Percentiles rank a stretch among this genome's conserved stretches.
Conservation (phyloP, 345 rosid genomes). For the Eucalyptus sp. region DNA sequence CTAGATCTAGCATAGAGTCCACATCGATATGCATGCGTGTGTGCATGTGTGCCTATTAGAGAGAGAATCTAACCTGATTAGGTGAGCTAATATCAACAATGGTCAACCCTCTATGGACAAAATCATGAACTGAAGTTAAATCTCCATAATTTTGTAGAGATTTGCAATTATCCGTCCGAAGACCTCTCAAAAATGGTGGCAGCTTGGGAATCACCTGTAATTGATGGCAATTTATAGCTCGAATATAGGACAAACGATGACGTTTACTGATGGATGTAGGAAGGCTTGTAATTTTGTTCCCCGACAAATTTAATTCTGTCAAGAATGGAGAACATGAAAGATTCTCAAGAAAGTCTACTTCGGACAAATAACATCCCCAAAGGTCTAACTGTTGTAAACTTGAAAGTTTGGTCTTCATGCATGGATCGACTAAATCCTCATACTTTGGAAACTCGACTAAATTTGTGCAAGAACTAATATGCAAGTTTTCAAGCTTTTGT, state of each 20-base stretch:
- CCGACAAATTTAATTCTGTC: fast-evolving
- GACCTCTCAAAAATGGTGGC: background rate
- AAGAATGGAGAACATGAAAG: background rate
- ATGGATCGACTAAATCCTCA: background rate
- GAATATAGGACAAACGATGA: background rate
- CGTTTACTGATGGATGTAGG: background rate
- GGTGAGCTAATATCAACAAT: background rate
- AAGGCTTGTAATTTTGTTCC: background rate
- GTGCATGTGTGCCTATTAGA: background rate
- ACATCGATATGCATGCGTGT: background rate
- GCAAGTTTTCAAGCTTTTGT: background rate
- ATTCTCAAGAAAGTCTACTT: background rate
- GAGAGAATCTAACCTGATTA: background rate
- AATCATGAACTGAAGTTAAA: background rate
- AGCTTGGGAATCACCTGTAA: background rate
- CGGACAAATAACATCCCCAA: background rate
- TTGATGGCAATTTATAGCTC: background rate
- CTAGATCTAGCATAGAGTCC: background rate
- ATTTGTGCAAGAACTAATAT: background rate
- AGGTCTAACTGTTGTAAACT: fast-evolving
- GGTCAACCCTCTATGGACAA: background rate
- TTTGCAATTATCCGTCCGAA: background rate
- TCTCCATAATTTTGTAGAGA: background rate
- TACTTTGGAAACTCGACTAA: background rate
- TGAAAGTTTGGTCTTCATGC: background rate